These are phyloP conservation scores for Tulasnella sp. DNA, from an alignment of 768 basidiomycete species.

Conservation along the genomic window DNA sequence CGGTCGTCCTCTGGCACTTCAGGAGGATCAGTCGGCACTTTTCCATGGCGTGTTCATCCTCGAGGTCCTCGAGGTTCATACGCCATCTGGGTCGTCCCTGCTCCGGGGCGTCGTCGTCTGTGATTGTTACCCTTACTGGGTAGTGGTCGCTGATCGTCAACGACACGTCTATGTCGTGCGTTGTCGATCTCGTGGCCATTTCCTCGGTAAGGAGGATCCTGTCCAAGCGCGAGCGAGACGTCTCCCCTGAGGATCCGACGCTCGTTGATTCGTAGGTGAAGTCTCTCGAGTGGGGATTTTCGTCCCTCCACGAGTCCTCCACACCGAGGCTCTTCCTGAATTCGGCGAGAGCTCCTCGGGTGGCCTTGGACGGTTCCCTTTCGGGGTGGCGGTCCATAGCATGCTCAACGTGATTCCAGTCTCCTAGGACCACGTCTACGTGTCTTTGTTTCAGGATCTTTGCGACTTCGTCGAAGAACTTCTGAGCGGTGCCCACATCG, in stretches of 20 bases:
- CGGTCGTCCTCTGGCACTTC: background rate
- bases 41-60: background rate
- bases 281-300: background rate
- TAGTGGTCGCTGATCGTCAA: background rate
- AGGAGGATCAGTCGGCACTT: background rate
- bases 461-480: background rate
- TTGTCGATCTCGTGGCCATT: background rate
- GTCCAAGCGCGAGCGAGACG: background rate
- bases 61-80: background rate
- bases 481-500: background rate
- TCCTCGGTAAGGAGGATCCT: background rate
- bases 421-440: background rate
- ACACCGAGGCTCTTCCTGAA: background rate
- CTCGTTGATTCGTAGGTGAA: background rate
- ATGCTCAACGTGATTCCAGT: constrained; percentile 1
- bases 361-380: background rate
- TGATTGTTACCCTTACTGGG: background rate
- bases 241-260: too few relatives aligned
- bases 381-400: background rate
- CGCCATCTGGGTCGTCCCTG: background rate
- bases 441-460: too few relatives aligned
- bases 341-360: background rate
- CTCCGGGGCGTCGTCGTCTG: background rate
- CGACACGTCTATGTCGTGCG: background rate
- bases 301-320: background rate